Percentiles rank a stretch among this genome's conserved stretches.
These are phyloP conservation scores for Grammothele lineata DNA, from an alignment of 768 basidiomycete genomes.

Conservation along the genomic window DNA sequence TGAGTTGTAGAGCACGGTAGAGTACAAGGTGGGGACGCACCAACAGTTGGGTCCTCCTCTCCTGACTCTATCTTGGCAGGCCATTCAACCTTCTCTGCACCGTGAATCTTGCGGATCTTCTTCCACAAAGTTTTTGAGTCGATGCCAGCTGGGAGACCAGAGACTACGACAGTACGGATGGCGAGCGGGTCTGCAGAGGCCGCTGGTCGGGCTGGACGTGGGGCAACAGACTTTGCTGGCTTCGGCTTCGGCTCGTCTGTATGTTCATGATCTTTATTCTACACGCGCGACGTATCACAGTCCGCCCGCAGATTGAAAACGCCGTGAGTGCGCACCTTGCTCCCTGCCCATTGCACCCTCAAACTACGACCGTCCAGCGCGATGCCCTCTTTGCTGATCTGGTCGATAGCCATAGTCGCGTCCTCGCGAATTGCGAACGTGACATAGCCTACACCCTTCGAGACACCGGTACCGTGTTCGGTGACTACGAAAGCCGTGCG, in stretches of 20 bases:
- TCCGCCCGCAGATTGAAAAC: not conserved
- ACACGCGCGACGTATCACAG: not conserved
- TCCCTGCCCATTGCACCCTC: conserved; percentile 76
- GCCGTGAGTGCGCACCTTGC: conserved; percentile 58
- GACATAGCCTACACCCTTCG: conserved; percentile 96
- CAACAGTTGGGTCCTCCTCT: conserved; percentile 46
- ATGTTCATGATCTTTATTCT: conserved; percentile 42
- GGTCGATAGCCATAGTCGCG: conserved; percentile 68
- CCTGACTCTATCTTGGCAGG: conserved; percentile 44
- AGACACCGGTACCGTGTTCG: conserved; percentile 66
- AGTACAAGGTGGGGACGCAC: conserved; percentile 31
- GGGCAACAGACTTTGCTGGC: conserved; percentile 32
- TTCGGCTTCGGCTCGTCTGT: conserved; percentile 33
- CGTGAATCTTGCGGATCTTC: conserved; percentile 75
- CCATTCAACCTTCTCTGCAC: conserved; percentile 75
- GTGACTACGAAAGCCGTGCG: conserved; percentile 91
- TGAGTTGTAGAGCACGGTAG: not conserved
- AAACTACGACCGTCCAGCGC: conserved; percentile 63
- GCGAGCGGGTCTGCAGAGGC: conserved; percentile 68
- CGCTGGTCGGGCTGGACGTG: conserved; percentile 21
- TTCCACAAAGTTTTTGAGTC: conserved; percentile 77
- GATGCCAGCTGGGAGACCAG: conserved; percentile 62
- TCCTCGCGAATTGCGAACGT: conserved; percentile 89
- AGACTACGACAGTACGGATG: conserved; percentile 73
- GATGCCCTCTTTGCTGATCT: conserved; percentile 62